Base-by-base conservation (phyloP, 768 basidiomycete species). In the Agrocybe chaxingu region DNA sequence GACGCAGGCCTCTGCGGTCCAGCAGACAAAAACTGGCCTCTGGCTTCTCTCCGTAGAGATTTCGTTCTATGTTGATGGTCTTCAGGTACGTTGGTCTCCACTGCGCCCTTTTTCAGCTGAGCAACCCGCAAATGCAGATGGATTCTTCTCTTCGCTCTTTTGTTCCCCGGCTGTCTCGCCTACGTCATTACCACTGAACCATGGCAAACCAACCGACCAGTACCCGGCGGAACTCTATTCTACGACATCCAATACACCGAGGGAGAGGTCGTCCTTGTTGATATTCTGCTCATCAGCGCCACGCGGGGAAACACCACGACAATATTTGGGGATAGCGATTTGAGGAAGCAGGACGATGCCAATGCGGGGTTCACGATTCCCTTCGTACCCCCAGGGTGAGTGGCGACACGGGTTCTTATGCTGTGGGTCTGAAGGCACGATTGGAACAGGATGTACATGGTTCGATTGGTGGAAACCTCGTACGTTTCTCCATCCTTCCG, bases 381-480 rank as follows among this genome's bases (percentile, higher is more conserved):
- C 1, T 32, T 46, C 13, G 29, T 31, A 0, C 45, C 45, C 3
- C 45, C 45, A n/a, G 45, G 45, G 45, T 46, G 7, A 33, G 45
- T 46, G 16, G 7, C 12, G 12, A 30, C 12, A 10, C 12, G 12
- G 16, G 5, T 8, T 30, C 7, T 7, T 7, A 10, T 35, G 7
- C 24, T 7, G 6, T 1, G 13, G 2, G 18, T 13, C 4, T 13
- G 7, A 13, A 46, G 10, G 4, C 30, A 7, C 29, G n/a, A n/a
- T 13, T 16, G 24, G 30, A 31, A 46, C 5, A 35, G n/a, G 24
- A 35, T 24, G 24, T 46, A 46, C 33, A 24, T 32, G 8, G 13
- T 46, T 16, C 29, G 45, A 10, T 24, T 46, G 45, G 45, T 46
- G 6, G 45, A 33, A 46, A 46, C 45, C 7, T 32, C 45, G 45